Conservation (phyloP, 2,329 filamentous ascomycete genomes). For the Aspergillus sp. region DNA sequence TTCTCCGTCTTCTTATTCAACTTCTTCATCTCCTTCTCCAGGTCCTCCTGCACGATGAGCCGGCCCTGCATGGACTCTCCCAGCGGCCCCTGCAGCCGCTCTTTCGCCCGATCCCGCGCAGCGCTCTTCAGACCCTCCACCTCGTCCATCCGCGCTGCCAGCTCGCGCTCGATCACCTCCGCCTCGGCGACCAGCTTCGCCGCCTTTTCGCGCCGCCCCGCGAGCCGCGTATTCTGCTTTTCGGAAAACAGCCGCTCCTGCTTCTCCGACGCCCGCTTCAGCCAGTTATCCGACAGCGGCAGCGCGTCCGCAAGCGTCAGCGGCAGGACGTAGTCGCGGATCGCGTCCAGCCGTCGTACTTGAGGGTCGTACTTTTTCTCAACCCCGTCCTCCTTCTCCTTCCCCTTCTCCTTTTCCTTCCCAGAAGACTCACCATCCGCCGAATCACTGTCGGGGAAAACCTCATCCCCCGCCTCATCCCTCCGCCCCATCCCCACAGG, state of each 20-base stretch:
- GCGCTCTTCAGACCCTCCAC: slow-evolving; percentile 1
- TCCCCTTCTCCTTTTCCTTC: neutral
- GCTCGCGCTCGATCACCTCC: slow-evolving; percentile 3
- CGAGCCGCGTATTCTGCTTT: slow-evolving; percentile 6
- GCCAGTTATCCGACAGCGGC: slow-evolving; percentile 6
- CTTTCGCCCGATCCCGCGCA: slow-evolving; percentile 4
- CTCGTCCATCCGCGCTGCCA: slow-evolving; percentile 9
- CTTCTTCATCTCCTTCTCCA: slow-evolving; percentile 10
- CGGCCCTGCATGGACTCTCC: slow-evolving; percentile 10
- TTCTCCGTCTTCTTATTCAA: slow-evolving; percentile 6
- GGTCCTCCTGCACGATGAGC: slow-evolving; percentile 11
- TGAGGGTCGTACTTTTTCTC: slow-evolving; percentile 7
- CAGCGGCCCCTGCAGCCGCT: slow-evolving; percentile 10
- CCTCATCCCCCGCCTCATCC: slow-evolving; percentile 2
- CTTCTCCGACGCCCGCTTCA: slow-evolving; percentile 5
- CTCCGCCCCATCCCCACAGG: neutral
- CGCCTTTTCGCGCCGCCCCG: slow-evolving; percentile 7
- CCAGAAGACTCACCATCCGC: neutral
- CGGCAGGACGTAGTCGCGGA: slow-evolving; percentile 7
- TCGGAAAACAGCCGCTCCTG: slow-evolving; percentile 9
- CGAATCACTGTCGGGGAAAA: too few species aligned
- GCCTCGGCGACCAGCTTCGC: slow-evolving; percentile 4
- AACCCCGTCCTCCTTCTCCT: neutral
- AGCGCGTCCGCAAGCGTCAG: neutral
- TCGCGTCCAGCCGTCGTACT: slow-evolving; percentile 7